Conservation (phyloP, 345 rosid genomes). For the Euphorbia pulcherrima region DNA sequence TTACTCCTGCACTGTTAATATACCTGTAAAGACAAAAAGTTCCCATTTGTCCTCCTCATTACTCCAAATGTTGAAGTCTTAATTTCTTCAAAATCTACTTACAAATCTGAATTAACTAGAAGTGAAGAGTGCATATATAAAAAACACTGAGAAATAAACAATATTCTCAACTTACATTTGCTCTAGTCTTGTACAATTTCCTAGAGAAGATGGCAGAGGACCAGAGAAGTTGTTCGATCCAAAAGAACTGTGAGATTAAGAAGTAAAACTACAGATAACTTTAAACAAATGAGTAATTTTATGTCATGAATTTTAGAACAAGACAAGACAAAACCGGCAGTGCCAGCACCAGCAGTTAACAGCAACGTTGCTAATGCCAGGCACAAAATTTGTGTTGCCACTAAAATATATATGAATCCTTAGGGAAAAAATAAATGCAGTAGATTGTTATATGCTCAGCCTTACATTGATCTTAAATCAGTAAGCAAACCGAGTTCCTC, state of each 20-base stretch:
- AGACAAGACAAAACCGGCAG: background rate
- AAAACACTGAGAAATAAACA: background rate
- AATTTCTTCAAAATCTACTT: background rate
- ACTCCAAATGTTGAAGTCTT: background rate
- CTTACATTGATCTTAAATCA: slow-evolving; percentile 49
- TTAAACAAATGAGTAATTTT: background rate
- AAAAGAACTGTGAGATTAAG: slow-evolving; percentile 34
- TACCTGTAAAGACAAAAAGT: slow-evolving; percentile 34
- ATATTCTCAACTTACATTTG: slow-evolving; percentile 47
- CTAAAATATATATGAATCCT: too few relatives aligned
- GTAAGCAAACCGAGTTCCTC: slow-evolving; percentile 61
- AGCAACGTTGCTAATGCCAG: background rate
- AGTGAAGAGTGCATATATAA: background rate
- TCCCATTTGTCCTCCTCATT: background rate
- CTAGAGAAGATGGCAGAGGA: slow-evolving; percentile 58
- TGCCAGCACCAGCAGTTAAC: background rate
- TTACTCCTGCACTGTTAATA: slow-evolving; percentile 50
- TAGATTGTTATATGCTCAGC: background rate
- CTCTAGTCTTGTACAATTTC: slow-evolving; percentile 41
- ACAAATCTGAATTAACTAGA: background rate
- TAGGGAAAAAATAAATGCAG: background rate
- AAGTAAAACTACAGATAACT: background rate
- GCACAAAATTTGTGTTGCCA: too few relatives aligned
- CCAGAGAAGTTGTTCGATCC: slow-evolving; percentile 65
- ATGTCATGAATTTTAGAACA: background rate